phyloP scores from a whole-genome alignment of 148 eudicot species.

The Rhododendron ovatum region DNA sequence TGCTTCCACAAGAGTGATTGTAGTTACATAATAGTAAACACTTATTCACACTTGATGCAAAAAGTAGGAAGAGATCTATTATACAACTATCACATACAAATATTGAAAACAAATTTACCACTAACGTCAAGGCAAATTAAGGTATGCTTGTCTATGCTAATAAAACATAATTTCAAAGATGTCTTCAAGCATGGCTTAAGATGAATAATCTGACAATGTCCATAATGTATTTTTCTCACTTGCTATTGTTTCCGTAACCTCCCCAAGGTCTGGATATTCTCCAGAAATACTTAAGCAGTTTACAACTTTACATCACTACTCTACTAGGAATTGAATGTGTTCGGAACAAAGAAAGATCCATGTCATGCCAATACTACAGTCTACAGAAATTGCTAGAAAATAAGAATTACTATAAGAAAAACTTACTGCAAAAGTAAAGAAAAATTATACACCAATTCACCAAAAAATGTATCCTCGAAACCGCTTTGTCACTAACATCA shows the following conservation, averaged over 20 bases:
- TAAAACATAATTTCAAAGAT: background rate
- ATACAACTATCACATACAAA: background rate
- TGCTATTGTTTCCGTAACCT: background rate
- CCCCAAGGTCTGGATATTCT: background rate
- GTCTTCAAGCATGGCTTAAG: background rate
- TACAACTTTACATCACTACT: background rate
- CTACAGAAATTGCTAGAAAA: background rate
- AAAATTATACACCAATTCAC: background rate
- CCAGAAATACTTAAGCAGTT: background rate
- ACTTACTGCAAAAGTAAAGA: background rate
- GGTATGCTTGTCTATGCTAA: background rate
- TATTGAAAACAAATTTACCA: background rate
- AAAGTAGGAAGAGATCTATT: background rate
- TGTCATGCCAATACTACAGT: background rate
- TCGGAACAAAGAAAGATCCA: background rate
- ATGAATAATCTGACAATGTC: background rate
- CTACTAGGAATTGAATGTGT: background rate
- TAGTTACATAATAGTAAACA: background rate
- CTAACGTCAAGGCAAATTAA: background rate
- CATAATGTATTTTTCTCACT: background rate
- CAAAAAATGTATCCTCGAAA: background rate
- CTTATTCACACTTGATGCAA: background rate
- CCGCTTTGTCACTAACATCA: background rate
- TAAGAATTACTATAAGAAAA: too few species aligned
- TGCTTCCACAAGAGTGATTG: background rate